These are phyloP conservation scores for Brassica incana DNA, from an alignment of 345 rosid genomes.

Conservation along the genomic window DNA sequence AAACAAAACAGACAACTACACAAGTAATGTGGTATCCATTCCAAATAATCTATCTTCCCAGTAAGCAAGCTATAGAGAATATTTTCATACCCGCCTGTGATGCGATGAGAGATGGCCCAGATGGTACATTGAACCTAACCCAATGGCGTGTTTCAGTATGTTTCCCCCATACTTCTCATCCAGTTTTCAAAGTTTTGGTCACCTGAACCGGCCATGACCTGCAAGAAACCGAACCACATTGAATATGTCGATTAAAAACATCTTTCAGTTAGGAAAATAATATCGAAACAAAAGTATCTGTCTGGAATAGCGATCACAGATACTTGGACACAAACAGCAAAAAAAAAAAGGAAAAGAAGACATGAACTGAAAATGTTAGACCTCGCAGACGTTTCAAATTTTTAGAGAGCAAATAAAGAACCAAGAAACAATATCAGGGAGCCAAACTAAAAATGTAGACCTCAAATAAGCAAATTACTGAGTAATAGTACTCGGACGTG, in stretches of 20 bases:
- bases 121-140: too few relatives aligned
- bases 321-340: background rate
- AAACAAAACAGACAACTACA: background rate
- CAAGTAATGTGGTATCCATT: background rate
- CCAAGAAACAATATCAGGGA: background rate
- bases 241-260: background rate
- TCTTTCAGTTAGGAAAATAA: background rate
- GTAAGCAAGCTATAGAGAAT: background rate
- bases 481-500: background rate
- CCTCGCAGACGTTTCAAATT: background rate
- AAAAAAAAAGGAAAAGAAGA: background rate
- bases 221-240: slow-evolving; percentile 10
- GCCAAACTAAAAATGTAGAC: too few relatives aligned
- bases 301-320: background rate
- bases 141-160: slow-evolving; percentile 48
- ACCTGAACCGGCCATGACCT: slow-evolving; percentile 98
- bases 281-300: too few relatives aligned
- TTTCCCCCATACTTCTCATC: slow-evolving; percentile 80
- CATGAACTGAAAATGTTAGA: background rate
- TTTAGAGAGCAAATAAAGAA: background rate
- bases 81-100: slow-evolving; percentile 69
- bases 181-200: slow-evolving; percentile 70
- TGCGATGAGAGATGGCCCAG: too few relatives aligned
- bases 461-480: background rate
- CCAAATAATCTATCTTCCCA: background rate